Evolutionary conservation across 2,329 filamentous ascomycete species (phyloP).

Genomic region (Hypomyces perniciosus): DNA sequence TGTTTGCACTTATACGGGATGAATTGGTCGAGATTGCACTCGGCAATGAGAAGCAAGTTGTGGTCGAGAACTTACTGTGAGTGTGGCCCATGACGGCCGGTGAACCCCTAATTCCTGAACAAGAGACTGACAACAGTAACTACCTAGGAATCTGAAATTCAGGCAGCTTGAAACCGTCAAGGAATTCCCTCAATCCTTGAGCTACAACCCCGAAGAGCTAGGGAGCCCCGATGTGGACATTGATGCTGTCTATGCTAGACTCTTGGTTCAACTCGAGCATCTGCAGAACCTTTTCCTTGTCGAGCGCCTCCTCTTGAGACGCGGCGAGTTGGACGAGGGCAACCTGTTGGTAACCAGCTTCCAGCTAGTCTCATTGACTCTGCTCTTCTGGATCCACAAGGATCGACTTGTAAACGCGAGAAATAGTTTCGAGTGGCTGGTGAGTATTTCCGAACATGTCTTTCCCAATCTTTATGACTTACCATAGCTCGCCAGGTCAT

Average conservation of each 20-base stretch:
- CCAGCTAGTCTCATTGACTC: slow-evolving; percentile 41
- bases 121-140: background rate
- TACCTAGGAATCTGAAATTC: slow-evolving; percentile 2
- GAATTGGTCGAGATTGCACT: slow-evolving; percentile 55
- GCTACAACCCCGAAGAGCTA: slow-evolving; percentile 33
- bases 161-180: slow-evolving; percentile 1
- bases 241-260: slow-evolving; percentile 34
- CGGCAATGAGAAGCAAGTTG: slow-evolving; percentile 21
- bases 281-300: slow-evolving; percentile 54
- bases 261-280: slow-evolving; percentile 44
- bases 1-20: slow-evolving; percentile 47
- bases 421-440: slow-evolving; percentile 45
- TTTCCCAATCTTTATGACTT: background rate
- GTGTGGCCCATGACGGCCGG: background rate
- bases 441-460: slow-evolving; percentile 19
- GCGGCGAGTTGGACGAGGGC: slow-evolving; percentile 30
- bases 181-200: slow-evolving; percentile 29
- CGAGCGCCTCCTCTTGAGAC: slow-evolving; percentile 48
- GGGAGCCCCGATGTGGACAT: slow-evolving; percentile 25
- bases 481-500: slow-evolving; percentile 32
- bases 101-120: background rate
- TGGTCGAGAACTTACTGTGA: slow-evolving; percentile 18
- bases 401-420: slow-evolving; percentile 37
- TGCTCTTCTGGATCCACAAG: slow-evolving; percentile 44
- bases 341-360: slow-evolving; percentile 40